Evolutionary conservation across 2,329 filamentous ascomycete genomes (phyloP), one percentile per base, ranked within the genome.

Genomic region (Cyphellophora attinorum): DNA sequence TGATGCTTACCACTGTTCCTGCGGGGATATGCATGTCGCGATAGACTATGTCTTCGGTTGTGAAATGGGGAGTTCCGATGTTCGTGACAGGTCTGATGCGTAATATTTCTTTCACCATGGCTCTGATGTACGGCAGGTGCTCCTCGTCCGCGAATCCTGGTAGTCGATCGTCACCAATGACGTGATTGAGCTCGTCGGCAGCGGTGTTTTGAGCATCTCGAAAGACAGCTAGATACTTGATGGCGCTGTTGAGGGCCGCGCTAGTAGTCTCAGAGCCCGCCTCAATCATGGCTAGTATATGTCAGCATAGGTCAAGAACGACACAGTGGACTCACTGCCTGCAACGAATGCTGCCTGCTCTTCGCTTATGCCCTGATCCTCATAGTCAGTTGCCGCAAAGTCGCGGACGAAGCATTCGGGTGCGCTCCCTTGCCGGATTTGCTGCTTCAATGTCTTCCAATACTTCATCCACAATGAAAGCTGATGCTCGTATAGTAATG

Each of bases 21-120:
- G 68, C 68, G 11, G 60, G 56, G 27, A 70, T 65, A 47, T 62
- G 63, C 40, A 62, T 67, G 5, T 62, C 65, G 12, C 57, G 53
- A 44, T 61, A 70, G 39, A 60, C 57, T 33, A 68, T 64, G 34
- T 68, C 65, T 10, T 55, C 58, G 42, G 68, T 49, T 3, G 48
- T 49, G 8, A 44, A 34, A 30, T 60, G 57, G 0, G 57, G 49
- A 5, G 57, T 33, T 1, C 50, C 52, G 49, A 57, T 53, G 0
- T 55, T 51, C 1, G 41, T 54, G 4, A 59, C 48, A 4, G 57
- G 53, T 29, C 52, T 49, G 59, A 57, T 60, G 4, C 59, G 51
- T 1, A 58, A 44, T 1, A 48, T 40, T 30, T 64, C 60, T 27
- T 60, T 58, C n/a, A 63, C 50, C 3, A 62, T 12, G 1, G 57